Base-by-base conservation (phyloP, 495 filamentous ascomycete genomes). In the Aspergillus baeticus region DNA sequence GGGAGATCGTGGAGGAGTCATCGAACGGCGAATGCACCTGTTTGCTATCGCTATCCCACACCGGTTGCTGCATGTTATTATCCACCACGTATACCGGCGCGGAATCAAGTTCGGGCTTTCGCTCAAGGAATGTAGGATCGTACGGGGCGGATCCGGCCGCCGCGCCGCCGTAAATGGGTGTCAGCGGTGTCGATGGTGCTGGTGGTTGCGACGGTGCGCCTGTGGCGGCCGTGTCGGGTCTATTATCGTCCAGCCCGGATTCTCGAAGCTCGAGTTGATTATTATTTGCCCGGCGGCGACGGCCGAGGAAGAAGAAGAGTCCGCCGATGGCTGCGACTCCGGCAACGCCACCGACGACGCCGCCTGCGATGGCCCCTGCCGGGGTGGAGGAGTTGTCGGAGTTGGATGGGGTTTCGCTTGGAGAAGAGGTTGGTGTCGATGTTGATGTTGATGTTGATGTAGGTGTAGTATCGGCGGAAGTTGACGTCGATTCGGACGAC, bases 221-320 rank as follows among this genome's bases (percentile, higher is more conserved):
- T 14, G 42, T 11, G 3, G 42, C 11, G 23, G 8, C 22, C 2
- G 39, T n/a, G 13, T 6, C 7, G 2, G 18, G 36, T 13, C 13
- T 3, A 42, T 10, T n/a, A n/a, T 20, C 50, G 20, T 29, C 26
- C 8, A 10, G 37, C 11, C 5, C 41, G 17, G 41, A 26, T 23
- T 54, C 42, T 26, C 20, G 26, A 14, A 41, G 18, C 20, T 8
- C 41, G n/a, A 33, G 41, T 14, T 54, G 29, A 5, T 1, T 13
- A 1, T 5, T 4, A 11, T 17, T 8, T 15, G 51, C 3, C 1
- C 26, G 29, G 2, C 33, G 13, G 2, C 51, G 51, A 21, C 51
- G 50, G 14, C 50, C 51, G 11, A 54, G 51, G 31, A 46, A 54
- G 33, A 46, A 54, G 31, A 54, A 54, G 3, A 54, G 21, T 4